Percentiles rank a stretch among this genome's conserved stretches.
These are phyloP conservation scores for Oxytropis ochrocephala DNA, from an alignment of 306 rosid genomes.

Conservation along the genomic window DNA sequence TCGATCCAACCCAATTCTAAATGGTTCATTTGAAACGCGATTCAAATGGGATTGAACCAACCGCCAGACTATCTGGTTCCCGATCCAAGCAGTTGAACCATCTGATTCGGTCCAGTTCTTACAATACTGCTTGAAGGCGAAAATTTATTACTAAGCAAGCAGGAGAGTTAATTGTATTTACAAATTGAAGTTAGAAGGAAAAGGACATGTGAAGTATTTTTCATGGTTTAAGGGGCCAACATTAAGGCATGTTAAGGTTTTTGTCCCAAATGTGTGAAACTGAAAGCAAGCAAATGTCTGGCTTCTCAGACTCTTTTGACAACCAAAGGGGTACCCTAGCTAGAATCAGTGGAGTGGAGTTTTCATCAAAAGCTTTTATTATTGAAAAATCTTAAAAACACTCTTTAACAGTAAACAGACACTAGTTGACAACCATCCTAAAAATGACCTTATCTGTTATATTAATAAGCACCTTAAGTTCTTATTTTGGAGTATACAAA, in stretches of 20 bases:
- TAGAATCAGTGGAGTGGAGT: background rate
- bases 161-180: too few relatives aligned
- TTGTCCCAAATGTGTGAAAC: conserved; percentile 56
- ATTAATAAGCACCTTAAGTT: conserved; percentile 3
- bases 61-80: too few relatives aligned
- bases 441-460: conserved; percentile 18
- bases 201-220: conserved; percentile 49
- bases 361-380: background rate
- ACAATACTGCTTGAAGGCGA: too few relatives aligned
- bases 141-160: too few relatives aligned
- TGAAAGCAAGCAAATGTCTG: conserved; percentile 52
- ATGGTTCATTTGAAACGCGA: too few relatives aligned
- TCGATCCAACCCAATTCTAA: too few relatives aligned
- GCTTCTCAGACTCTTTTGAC: conserved; percentile 64
- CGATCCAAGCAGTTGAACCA: too few relatives aligned
- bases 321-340: conserved; percentile 27
- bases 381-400: background rate
- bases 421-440: conserved; percentile 13
- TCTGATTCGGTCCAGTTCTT: too few relatives aligned
- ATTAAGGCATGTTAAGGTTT: conserved; percentile 29
- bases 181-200: conserved; percentile 40
- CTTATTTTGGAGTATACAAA: background rate
- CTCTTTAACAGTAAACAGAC: background rate
- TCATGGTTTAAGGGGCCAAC: conserved; percentile 36
- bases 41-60: too few relatives aligned